phyloP scores from a whole-genome alignment of 1,284 basidiomycete species.

The Vanrija pseudolonga region DNA sequence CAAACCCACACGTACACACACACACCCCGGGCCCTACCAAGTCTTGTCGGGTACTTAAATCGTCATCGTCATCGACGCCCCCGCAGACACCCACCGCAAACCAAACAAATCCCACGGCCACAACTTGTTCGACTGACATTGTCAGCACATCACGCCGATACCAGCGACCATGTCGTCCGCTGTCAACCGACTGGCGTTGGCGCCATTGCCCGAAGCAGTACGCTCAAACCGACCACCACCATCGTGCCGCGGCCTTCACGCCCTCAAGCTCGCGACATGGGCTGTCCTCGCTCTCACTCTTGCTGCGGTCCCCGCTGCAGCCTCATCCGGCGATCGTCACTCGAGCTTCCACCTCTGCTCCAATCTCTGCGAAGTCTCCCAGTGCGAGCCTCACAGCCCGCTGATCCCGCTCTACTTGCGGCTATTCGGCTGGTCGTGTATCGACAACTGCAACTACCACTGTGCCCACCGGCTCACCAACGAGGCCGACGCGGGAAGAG shows the following conservation, averaged over 20 bases:
- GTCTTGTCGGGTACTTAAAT: no score
- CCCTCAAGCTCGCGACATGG: not conserved
- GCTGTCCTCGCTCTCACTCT: constrained; percentile 10
- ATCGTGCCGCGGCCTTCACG: not conserved
- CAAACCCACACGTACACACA: no score
- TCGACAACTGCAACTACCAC: constrained; percentile 79
- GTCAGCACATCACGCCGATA: no score
- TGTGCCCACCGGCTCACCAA: constrained; percentile 82
- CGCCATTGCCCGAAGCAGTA: no score
- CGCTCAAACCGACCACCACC: not conserved
- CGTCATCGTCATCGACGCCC: no score
- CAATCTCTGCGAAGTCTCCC: constrained; percentile 33
- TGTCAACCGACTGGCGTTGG: no score
- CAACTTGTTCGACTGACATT: no score
- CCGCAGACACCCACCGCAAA: no score
- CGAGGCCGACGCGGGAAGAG: constrained; percentile 52
- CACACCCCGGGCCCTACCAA: no score
- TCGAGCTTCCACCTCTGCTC: constrained; percentile 58
- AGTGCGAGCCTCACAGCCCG: constrained; percentile 48
- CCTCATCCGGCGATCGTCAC: constrained; percentile 62
- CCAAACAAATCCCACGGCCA: no score
- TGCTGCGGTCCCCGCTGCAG: constrained; percentile 16
- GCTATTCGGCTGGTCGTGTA: constrained; percentile 64
- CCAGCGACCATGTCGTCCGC: no score
- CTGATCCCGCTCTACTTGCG: constrained; percentile 56